phyloP scores from a whole-genome alignment of 2,329 filamentous ascomycete genomes.

The Moelleriella libera region DNA sequence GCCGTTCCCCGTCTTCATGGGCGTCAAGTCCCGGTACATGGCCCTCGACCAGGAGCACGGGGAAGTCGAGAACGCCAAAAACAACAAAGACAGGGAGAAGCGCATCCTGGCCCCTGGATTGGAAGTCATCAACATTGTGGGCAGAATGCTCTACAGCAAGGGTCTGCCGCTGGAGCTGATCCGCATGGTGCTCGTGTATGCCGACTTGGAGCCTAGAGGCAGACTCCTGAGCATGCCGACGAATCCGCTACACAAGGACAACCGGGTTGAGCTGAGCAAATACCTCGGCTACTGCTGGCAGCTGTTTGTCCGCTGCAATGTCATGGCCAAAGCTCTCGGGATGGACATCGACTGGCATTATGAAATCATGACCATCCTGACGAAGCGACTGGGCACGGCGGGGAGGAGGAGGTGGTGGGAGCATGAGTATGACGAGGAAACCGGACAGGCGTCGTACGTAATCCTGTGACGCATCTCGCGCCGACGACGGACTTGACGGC shows the following conservation, averaged over 20 bases:
- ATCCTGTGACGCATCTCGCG: background rate
- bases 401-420: background rate
- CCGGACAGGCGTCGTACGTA: background rate
- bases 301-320: background rate
- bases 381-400: background rate
- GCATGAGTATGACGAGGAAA: background rate
- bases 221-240: background rate
- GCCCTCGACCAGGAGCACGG: background rate
- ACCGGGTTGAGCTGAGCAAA: background rate
- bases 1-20: background rate
- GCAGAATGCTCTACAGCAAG: background rate
- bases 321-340: background rate
- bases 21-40: background rate
- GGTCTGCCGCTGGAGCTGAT: background rate
- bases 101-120: background rate
- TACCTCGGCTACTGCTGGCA: background rate
- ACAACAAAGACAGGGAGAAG: background rate
- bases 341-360: background rate
- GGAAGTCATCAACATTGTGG: background rate
- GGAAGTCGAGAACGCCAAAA: too few relatives aligned
- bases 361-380: background rate
- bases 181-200: background rate
- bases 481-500: too few relatives aligned
- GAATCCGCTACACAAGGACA: background rate
- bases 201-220: background rate